Percentiles rank a stretch among this genome's conserved stretches.
Evolutionary conservation across 768 basidiomycete genomes (phyloP).

Genomic region (Tubosaeta sp.): DNA sequence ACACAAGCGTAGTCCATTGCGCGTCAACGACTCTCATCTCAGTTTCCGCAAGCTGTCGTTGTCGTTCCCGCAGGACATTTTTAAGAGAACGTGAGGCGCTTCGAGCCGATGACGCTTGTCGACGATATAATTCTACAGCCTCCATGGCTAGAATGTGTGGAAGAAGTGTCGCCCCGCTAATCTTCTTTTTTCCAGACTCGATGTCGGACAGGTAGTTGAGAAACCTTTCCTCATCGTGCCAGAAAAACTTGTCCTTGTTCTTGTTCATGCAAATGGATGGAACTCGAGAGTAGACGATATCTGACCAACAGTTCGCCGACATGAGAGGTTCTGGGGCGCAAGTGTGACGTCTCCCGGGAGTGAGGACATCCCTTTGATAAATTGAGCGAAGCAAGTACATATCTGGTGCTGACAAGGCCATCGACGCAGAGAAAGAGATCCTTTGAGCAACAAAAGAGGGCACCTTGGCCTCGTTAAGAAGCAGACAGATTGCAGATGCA

Average conservation of each 20-base stretch:
- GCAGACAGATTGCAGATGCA: constrained; percentile 54
- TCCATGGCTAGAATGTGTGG: constrained; percentile 58
- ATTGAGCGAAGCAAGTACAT: constrained; percentile 47
- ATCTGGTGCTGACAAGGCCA: constrained; percentile 33
- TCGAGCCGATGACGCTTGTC: neutral
- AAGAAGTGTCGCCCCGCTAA: constrained; percentile 64
- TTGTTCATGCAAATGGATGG: constrained; percentile 58
- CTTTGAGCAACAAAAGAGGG: constrained; percentile 3
- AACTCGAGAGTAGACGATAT: constrained; percentile 57
- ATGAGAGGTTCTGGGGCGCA: constrained; percentile 58
- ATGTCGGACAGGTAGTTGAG: constrained; percentile 53
- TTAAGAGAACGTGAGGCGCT: neutral
- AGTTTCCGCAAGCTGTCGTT: constrained; percentile 30
- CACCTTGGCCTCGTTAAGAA: constrained; percentile 42
- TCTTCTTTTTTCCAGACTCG: constrained; percentile 47
- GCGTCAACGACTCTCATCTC: constrained; percentile 49
- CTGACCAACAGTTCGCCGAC: constrained; percentile 53
- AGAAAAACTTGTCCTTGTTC: constrained; percentile 51
- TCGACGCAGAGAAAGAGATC: constrained; percentile 13
- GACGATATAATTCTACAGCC: constrained; percentile 16
- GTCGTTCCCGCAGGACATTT: constrained; percentile 23
- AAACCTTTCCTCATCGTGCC: constrained; percentile 59
- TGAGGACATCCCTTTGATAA: constrained; percentile 57
- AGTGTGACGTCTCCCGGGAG: constrained; percentile 46
- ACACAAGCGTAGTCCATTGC: constrained; percentile 64